Conservation (phyloP, 352 stramenopile species). For the Globisporangium paddicum region DNA sequence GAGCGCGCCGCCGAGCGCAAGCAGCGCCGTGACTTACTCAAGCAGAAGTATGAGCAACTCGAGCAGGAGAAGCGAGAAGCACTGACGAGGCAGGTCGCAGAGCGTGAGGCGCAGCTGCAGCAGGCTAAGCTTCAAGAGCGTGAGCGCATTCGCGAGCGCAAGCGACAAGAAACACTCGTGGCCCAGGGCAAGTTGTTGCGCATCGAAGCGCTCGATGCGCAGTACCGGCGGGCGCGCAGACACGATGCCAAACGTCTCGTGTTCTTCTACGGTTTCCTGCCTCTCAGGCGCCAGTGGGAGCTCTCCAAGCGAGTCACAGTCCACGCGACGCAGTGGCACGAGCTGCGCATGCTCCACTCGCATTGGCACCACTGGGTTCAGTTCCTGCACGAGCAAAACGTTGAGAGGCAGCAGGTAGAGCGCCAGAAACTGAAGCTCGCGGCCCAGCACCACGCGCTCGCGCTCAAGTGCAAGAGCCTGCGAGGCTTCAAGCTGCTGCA, state of each 20-base stretch:
- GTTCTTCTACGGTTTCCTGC: slow-evolving; percentile 42
- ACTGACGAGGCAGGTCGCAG: slow-evolving; percentile 30
- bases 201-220: slow-evolving; percentile 23
- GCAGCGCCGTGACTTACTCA: slow-evolving; percentile 42
- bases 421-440: slow-evolving; percentile 20
- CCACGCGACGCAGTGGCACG: slow-evolving; percentile 37
- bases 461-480: slow-evolving; percentile 16
- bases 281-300: slow-evolving; percentile 31
- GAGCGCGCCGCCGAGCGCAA: slow-evolving; percentile 51
- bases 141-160: slow-evolving; percentile 31
- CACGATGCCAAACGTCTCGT: slow-evolving; percentile 39
- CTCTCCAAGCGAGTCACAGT: slow-evolving; percentile 22
- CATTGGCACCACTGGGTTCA: slow-evolving; percentile 37
- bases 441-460: slow-evolving; percentile 14
- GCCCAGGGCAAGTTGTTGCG: slow-evolving; percentile 29
- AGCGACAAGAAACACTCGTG: slow-evolving; percentile 24
- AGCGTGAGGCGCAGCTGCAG: slow-evolving; percentile 32
- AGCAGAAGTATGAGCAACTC: slow-evolving; percentile 41
- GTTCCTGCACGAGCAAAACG: slow-evolving; percentile 22
- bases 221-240: slow-evolving; percentile 19
- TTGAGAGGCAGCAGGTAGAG: slow-evolving; percentile 19
- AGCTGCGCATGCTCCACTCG: slow-evolving; percentile 30
- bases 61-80: slow-evolving; percentile 44
- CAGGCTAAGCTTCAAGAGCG: slow-evolving; percentile 38
- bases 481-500: slow-evolving; percentile 14